Percentiles rank a stretch among this genome's conserved stretches.
phyloP scores from a whole-genome alignment of 352 stramenopile species.

The Phytophthora citrophthora region DNA sequence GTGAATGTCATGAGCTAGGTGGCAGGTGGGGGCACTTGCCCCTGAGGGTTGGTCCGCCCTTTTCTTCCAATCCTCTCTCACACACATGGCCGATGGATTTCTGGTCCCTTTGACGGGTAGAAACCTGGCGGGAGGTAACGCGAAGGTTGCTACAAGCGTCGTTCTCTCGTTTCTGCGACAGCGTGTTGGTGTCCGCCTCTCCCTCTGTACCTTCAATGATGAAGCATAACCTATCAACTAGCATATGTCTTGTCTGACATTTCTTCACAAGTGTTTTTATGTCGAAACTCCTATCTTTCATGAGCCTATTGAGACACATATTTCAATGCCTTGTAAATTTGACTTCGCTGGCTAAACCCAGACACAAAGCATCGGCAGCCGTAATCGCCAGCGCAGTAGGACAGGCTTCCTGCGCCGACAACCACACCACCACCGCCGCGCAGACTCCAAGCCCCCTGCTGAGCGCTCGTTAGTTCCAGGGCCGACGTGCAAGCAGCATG shows the following conservation, averaged over 20 bases:
- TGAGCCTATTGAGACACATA: slow-evolving; percentile 5
- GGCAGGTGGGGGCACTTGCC: slow-evolving; percentile 6
- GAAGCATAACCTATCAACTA: neutral
- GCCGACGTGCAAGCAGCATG: slow-evolving; percentile 28
- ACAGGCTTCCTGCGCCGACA: slow-evolving; percentile 32
- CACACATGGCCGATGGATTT: slow-evolving; percentile 18
- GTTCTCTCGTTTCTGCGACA: slow-evolving; percentile 46
- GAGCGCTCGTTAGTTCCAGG: slow-evolving; percentile 12
- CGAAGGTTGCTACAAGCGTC: slow-evolving; percentile 29
- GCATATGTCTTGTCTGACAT: neutral
- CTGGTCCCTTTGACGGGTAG: slow-evolving; percentile 12
- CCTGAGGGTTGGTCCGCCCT: slow-evolving; percentile 32
- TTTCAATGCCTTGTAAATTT: neutral
- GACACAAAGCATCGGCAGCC: slow-evolving; percentile 32
- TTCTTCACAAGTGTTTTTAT: neutral
- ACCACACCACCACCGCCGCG: slow-evolving; percentile 30
- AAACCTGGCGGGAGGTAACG: slow-evolving; percentile 11
- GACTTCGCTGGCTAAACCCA: slow-evolving; percentile 1
- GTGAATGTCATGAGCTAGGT: neutral
- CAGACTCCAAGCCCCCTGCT: slow-evolving; percentile 6
- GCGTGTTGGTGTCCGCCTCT: slow-evolving; percentile 27
- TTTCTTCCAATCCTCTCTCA: slow-evolving; percentile 28
- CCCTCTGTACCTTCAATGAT: slow-evolving; percentile 10
- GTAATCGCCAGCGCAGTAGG: slow-evolving; percentile 33
- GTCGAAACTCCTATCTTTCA: neutral